Base-by-base conservation (phyloP, 2,329 filamentous ascomycete species). In the Aspergillus novoparasiticus region DNA sequence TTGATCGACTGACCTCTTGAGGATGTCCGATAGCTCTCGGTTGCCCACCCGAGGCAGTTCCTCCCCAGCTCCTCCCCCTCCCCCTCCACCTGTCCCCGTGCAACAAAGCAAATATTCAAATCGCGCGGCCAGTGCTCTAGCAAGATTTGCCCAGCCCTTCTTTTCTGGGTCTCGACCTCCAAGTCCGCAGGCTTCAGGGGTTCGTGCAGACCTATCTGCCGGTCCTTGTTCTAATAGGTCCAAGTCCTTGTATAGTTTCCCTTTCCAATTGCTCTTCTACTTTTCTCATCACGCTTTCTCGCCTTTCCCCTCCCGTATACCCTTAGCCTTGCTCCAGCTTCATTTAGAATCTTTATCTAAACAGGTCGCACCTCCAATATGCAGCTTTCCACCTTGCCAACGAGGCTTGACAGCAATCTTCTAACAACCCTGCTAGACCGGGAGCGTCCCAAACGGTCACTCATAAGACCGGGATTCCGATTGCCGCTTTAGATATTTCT, bases 391-490 rank as follows among this genome's bases (percentile, higher is more conserved):
- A 51, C 32, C 59, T 26, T 46, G 58, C 54, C 39, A 32, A 34
- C 34, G 46, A 61, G 34, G 41, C 21, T 62, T 62, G 58, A 55
- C 58, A 36, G 53, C 59, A 46, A 55, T 53, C 48, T 64, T 65
- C 69, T 71, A 68, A 70, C 68, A 51, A 65, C 57, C 60, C 53
- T 59, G 62, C 61, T 64, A 83, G 80, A 63, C 78, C 81, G 51
- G 80, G 80, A 62, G 80, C 79, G 62, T 84, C 83, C 48, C 84
- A 85, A 70, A 85, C 86, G 68, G 81, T 86, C 62, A 85, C 83
- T 70, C 86, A 89, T 75, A 85, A 84, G 69, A 89, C 87, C n/a
- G 87, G 87, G 53, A 83, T 89, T 59, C 84, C 87, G 65, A 89
- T 90, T 70, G 78, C 84, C 50, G 85, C 87, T 43, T 79, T 90